Conservation (phyloP, 2,329 filamentous ascomycete genomes). For the Hypoxylon sp. region DNA sequence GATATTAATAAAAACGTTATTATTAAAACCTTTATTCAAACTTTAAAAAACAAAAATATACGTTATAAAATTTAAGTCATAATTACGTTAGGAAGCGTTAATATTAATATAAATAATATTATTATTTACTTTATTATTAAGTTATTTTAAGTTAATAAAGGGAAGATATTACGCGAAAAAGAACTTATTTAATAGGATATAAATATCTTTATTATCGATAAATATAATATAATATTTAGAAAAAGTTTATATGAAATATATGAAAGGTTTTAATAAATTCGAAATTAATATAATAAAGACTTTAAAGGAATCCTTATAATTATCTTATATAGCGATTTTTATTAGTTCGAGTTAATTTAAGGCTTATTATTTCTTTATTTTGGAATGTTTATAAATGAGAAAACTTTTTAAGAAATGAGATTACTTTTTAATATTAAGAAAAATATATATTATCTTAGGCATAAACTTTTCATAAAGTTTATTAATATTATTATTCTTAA, state of each 20-base stretch:
- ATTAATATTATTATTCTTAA: constrained; percentile 1
- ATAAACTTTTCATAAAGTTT: neutral
- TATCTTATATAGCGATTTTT: neutral
- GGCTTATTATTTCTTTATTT: neutral
- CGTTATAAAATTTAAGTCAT: too few relatives aligned
- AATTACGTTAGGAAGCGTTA: neutral
- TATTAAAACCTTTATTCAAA: too few relatives aligned
- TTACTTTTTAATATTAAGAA: neutral
- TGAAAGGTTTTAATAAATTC: neutral
- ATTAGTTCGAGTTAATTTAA: neutral
- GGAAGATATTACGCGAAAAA: neutral
- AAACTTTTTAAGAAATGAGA: neutral
- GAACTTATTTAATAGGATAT: neutral
- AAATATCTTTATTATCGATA: neutral
- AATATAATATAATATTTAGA: neutral
- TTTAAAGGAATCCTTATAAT: neutral
- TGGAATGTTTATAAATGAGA: neutral
- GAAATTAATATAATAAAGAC: neutral
- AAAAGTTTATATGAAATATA: neutral
- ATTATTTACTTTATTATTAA: neutral
- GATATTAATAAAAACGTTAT: too few relatives aligned
- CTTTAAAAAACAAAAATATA: too few relatives aligned
- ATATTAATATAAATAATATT: neutral
- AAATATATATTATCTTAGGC: too few relatives aligned
- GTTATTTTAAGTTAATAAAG: neutral